Evolutionary conservation across 192 early-diverging fungal genomes (phyloP), one percentile per base, ranked within the genome.

Genomic region (Linnemannia zychae): DNA sequence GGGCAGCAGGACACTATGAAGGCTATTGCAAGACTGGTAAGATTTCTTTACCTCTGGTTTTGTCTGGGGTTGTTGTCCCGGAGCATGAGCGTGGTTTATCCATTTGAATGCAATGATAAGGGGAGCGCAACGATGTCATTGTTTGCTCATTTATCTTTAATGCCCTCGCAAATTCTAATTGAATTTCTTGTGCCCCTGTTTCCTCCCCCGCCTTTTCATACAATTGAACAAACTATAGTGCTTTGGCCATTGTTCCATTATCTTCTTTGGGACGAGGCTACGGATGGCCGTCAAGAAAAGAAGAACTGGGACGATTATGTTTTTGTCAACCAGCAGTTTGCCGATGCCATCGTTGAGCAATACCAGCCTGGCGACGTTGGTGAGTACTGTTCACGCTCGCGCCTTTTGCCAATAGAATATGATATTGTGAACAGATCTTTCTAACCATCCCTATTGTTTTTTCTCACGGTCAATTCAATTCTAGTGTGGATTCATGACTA

Each of bases 401-500:
- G 22, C 28, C 18, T 50, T 24, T 74, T 75, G 57, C 12, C 11
- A 75, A 47, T 31, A n/a, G 48, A n/a, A 65, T 37, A 1, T 57
- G 47, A 40, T 69, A 44, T 24, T 71, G 28, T 53, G 28, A 24
- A 33, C 22, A 36, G 67, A 37, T 31, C 34, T 31, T 84, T 38
- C 20, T 52, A 24, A 40, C 34, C 48, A 2, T 28, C 4, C 33
- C n/a, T 71, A 16, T 63, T 75, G 28, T 40, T 81, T 73, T 57
- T 81, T 77, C 72, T 50, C 46, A 71, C 49, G 72, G 48, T 38
- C 2, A 3, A 57, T 11, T 38, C 2, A 3, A 57, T 11, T 22
- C 31, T 78, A 88, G 96, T 99, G 73, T 99, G 98, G 98, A 93
- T 99, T 77, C 98, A 99, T 84, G 98, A 99, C 87, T 99, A 99